Evolutionary conservation across 2,329 filamentous ascomycete genomes (phyloP), one percentile per base, ranked within the genome.

Genomic region (Apiospora sp.): DNA sequence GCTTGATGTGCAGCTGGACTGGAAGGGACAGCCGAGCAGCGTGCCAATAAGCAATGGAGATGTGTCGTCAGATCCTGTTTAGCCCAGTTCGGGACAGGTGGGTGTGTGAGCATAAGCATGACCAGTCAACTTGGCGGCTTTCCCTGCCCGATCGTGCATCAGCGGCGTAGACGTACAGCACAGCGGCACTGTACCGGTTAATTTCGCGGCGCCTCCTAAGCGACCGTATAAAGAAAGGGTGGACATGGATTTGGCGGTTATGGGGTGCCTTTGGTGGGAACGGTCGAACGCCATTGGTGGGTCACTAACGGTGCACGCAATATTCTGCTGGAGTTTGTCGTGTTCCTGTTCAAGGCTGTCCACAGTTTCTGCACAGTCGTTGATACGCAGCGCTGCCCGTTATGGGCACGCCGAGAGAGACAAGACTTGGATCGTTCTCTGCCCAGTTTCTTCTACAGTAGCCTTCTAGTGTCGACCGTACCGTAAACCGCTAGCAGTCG

Each of bases 211-310:
- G 58, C 58, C 22, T 61, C 54, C 34, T 54, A 61, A 34, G 54
- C 54, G 54, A 61, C 30, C 54, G 54, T 61, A 37, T 61, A 37
- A 8, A 61, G 19, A 37, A 22, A 61, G 54, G 54, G 54, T 61
- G 54, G 54, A 4, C 19, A 41, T 34, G 54, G 30, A 19, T 61
- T 61, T 41, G 54, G 27, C 5, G 19, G 44, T 4, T 5, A 22
- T 48, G 44, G 44, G 16, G 44, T 22, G 16, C 1, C 16, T 34
- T 8, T 34, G 54, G 54, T 37, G 54, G 54, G 58, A n/a, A 64
- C 34, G 34, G 58, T 41, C 19, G 34, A 64, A 41, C 58, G 58
- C 58, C 58, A 64, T 64, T n/a, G 58, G 58, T 64, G 58, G 58
- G 34, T 34, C 27, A 6, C 34, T 16, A 58, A 7, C 27, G 51